Evolutionary conservation across 345 rosid genomes (phyloP).

Genomic region (Streptanthus diversifolius): DNA sequence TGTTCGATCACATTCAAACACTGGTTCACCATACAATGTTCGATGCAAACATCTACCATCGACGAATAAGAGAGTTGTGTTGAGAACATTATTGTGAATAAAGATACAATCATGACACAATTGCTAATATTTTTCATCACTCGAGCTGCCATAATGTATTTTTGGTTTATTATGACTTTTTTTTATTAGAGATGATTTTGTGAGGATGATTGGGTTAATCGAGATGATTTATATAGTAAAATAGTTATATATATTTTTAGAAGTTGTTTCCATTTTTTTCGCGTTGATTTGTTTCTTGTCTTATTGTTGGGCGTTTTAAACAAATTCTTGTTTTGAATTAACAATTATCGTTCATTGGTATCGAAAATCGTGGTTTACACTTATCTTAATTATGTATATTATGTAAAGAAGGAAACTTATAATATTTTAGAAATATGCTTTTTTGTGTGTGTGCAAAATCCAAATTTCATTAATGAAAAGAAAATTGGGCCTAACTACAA

Average conservation of each 20-base stretch:
- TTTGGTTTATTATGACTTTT: not conserved
- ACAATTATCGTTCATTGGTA: not conserved
- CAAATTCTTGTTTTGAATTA: not conserved
- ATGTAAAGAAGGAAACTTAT: too few species aligned
- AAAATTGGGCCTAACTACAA: too few species aligned
- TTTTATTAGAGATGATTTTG: not conserved
- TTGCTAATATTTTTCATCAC: not conserved
- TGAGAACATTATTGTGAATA: conserved; percentile 9
- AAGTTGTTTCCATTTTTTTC: not conserved
- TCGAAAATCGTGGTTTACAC: not conserved
- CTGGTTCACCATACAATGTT: conserved; percentile 15
- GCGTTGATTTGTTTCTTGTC: not conserved
- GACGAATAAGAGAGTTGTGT: not conserved
- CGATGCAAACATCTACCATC: conserved; percentile 9
- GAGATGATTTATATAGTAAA: not conserved
- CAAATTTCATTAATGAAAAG: too few species aligned
- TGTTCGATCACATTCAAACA: conserved; percentile 11
- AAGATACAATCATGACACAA: not conserved
- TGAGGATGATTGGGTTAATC: not conserved
- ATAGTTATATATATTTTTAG: not conserved
- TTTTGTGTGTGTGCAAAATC: too few species aligned
- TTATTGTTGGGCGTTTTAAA: not conserved
- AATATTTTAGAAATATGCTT: too few species aligned
- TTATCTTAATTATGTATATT: too few species aligned
- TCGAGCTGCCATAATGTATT: not conserved